Conservation (phyloP, 163 green algal genomes). For the Prototheca wickerhamii region DNA sequence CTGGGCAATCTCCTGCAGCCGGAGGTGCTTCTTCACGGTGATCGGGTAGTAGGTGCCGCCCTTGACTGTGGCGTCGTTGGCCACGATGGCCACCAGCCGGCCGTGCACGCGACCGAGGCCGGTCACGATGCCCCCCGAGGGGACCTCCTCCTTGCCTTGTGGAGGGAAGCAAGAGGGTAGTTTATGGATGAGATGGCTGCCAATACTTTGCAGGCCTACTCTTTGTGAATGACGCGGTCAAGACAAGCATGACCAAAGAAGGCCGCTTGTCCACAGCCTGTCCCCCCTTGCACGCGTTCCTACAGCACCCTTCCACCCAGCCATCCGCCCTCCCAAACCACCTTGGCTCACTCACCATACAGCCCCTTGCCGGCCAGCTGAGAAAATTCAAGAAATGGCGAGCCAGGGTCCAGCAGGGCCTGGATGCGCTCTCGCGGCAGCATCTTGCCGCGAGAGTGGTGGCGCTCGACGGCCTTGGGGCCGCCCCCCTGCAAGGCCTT, state of each 20-base stretch:
- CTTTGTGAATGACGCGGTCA: too few species aligned
- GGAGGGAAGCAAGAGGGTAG: background rate
- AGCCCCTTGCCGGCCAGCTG: conserved; percentile 67
- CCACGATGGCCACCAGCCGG: conserved; percentile 56
- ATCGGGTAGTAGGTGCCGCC: conserved; percentile 87
- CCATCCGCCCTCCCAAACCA: background rate
- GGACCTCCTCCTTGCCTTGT: conserved; percentile 68
- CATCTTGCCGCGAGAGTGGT: conserved; percentile 58
- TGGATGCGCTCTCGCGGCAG: conserved; percentile 68
- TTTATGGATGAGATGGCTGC: too few species aligned
- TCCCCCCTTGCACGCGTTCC: background rate
- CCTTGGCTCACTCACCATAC: conserved; percentile 50
- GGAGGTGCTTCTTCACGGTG: conserved; percentile 87
- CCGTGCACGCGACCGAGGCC: conserved; percentile 73
- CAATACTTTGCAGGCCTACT: too few species aligned
- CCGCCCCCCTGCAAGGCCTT: conserved; percentile 40
- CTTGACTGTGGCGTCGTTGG: conserved; percentile 80
- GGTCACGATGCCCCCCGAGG: conserved; percentile 76
- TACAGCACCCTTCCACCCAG: background rate
- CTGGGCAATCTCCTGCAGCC: conserved; percentile 64
- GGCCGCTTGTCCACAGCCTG: too few species aligned
- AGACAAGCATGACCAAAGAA: too few species aligned
- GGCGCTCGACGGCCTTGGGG: conserved; percentile 46
- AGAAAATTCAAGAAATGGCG: conserved; percentile 79
- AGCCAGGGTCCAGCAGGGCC: conserved; percentile 64